Evolutionary conservation across 305 asterid species (phyloP).

Genomic region (Fraxinus velutina): DNA sequence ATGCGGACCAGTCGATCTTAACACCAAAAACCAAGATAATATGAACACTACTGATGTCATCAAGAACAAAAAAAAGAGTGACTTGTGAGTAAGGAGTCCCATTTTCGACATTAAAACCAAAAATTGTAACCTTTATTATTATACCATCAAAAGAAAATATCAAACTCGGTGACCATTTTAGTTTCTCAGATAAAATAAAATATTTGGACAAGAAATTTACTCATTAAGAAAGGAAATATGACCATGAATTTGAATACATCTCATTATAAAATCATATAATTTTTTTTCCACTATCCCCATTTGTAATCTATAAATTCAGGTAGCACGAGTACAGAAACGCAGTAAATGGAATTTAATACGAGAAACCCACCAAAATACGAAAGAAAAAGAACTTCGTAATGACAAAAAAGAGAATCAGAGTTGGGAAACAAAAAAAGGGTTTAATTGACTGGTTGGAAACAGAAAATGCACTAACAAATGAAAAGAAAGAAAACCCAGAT

Average conservation of each 20-base stretch:
- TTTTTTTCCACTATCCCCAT: not conserved
- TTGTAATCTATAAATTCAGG: not conserved
- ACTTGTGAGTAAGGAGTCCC: constrained; percentile 50
- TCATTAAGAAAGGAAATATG: constrained; percentile 4
- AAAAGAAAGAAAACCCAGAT: constrained; percentile 28
- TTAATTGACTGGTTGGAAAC: not conserved
- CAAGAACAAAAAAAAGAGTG: constrained; percentile 57
- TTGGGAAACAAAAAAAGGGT: not conserved
- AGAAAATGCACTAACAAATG: not conserved
- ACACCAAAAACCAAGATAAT: constrained; percentile 43
- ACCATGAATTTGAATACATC: not conserved
- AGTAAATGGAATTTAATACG: constrained; percentile 14
- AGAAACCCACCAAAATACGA: constrained; percentile 8
- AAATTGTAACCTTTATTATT: constrained; percentile 21
- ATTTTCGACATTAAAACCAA: constrained; percentile 37
- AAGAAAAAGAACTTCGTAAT: not conserved
- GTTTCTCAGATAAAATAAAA: constrained; percentile 23
- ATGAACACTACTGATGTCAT: constrained; percentile 41
- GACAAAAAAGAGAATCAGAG: constrained; percentile 12
- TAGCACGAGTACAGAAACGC: constrained; percentile 27
- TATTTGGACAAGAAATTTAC: constrained; percentile 19
- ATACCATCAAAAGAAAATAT: not conserved
- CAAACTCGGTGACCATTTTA: constrained; percentile 25
- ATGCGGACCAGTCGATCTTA: constrained; percentile 41
- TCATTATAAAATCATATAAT: constrained; percentile 15